These are phyloP conservation scores for Talaromyces adpressus DNA, from an alignment of 495 filamentous ascomycete species.

Conservation along the genomic window DNA sequence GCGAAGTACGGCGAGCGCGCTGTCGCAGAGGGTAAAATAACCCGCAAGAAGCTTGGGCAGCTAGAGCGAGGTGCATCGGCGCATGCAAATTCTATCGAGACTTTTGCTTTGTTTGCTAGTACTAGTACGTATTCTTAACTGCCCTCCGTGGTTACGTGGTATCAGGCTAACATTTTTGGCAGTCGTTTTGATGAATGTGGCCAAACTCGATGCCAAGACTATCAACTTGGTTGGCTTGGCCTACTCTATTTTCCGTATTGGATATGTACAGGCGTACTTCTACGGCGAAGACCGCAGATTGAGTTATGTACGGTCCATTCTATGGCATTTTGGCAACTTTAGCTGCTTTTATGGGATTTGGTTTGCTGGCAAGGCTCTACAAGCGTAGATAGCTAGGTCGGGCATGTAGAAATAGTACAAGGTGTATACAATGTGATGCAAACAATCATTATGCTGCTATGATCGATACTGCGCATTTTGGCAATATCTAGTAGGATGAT, in stretches of 20 bases:
- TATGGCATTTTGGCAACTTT: slow-evolving; percentile 43
- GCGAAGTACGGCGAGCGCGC: slow-evolving; percentile 36
- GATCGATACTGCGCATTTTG: background rate
- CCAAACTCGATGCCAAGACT: slow-evolving; percentile 26
- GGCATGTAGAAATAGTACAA: background rate
- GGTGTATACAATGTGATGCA: background rate
- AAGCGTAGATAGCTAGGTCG: background rate
- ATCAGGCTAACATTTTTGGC: background rate
- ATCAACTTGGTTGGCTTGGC: slow-evolving; percentile 37
- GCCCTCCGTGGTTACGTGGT: too few relatives aligned
- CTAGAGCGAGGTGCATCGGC: slow-evolving; percentile 41
- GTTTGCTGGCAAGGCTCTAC: slow-evolving; percentile 23
- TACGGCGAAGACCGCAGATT: slow-evolving; percentile 23
- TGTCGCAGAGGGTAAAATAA: slow-evolving; percentile 43
- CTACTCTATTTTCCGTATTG: slow-evolving; percentile 36
- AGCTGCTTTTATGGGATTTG: slow-evolving; percentile 28
- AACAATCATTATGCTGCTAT: background rate
- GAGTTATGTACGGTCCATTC: slow-evolving; percentile 33
- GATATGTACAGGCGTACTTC: slow-evolving; percentile 32
- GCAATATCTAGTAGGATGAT: background rate
- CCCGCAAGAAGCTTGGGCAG: slow-evolving; percentile 31
- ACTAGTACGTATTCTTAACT: slow-evolving; percentile 26
- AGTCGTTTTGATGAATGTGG: slow-evolving; percentile 24
- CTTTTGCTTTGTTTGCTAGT: slow-evolving; percentile 38
- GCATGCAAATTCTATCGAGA: slow-evolving; percentile 42